Evolutionary conservation across 1,139 yeast genomes (phyloP), one percentile per base, ranked within the genome.

Genomic region (Kluyveromyces sp.): DNA sequence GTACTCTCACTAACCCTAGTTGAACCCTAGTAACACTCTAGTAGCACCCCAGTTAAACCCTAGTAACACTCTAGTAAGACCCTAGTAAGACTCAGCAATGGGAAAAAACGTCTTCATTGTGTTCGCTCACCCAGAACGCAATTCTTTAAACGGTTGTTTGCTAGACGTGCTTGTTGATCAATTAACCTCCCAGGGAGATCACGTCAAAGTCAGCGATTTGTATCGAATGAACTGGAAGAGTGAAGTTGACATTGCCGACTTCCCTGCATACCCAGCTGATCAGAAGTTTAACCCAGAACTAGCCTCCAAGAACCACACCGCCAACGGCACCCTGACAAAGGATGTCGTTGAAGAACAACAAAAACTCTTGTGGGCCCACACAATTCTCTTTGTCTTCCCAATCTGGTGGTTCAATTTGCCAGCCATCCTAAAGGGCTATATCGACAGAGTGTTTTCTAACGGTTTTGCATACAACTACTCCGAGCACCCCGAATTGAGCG

Each of bases 371-470:
- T 71, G 69, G 58, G 72, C 45, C 59, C 21, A 57, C 41, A 25
- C 44, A 3, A 42, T 57, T 4, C 63, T 60, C 27, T 51, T 56
- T 37, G 57, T 51, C 34, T 58, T 57, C 48, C 63, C 63, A 7
- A 7, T 57, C 7, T 59, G 62, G 62, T 59, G 63, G 62, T 56
- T 46, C 44, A 39, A 49, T 4, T 49, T 58, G 57, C 62, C 61
- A 10, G 61, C 62, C 4, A 56, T 57, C 35, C 45, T 59, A 33
- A 59, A 55, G 39, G 62, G 63, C 7, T 59, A 60, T 58, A 45
- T 59, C 21, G 63, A 58, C n/a, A 50, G 62, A 29, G 63, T 56
- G 6, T 54, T 39, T 42, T 40, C 58, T 15, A 49, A 39, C 37
- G 59, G 56, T 25, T 49, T 54, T 26, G 61, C 52, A 1, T 58